Evolutionary conservation across 257 asterid species (phyloP).

Genomic region (Avicennia marina): DNA sequence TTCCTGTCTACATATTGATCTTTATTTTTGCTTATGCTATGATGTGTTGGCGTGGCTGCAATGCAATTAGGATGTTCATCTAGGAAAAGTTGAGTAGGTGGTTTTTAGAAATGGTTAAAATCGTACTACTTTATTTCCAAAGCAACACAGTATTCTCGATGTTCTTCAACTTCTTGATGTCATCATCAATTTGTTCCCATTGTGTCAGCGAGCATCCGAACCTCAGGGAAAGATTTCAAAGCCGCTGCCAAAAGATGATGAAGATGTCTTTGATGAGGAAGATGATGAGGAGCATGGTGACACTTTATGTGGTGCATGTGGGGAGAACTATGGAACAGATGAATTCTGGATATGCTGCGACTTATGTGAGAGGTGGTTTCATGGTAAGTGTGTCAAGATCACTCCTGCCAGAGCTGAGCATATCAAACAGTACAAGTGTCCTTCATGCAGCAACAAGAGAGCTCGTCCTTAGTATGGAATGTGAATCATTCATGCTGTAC

Average conservation of each 20-base stretch:
- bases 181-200: slow-evolving; percentile 6
- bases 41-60: no score
- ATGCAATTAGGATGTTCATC: no score
- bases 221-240: slow-evolving; percentile 35
- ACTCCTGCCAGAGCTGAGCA: slow-evolving; percentile 78
- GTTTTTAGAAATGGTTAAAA: no score
- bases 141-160: no score
- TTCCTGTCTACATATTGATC: no score
- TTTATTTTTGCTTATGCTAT: no score
- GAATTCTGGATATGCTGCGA: slow-evolving; percentile 93
- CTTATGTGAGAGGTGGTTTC: slow-evolving; percentile 85
- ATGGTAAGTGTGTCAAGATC: slow-evolving; percentile 87
- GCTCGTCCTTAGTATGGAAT: slow-evolving; percentile 32
- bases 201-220: slow-evolving; percentile 34
- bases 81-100: no score
- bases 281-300: slow-evolving; percentile 70
- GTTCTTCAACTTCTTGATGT: background rate
- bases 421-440: slow-evolving; percentile 85
- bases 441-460: slow-evolving; percentile 78
- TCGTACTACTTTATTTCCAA: no score
- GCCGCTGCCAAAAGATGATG: slow-evolving; percentile 46
- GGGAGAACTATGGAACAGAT: slow-evolving; percentile 51
- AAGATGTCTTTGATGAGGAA: slow-evolving; percentile 53
- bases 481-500: background rate
- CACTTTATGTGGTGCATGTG: slow-evolving; percentile 70